Evolutionary conservation across 352 stramenopile genomes (phyloP).

Genomic region (Phytophthora pini): DNA sequence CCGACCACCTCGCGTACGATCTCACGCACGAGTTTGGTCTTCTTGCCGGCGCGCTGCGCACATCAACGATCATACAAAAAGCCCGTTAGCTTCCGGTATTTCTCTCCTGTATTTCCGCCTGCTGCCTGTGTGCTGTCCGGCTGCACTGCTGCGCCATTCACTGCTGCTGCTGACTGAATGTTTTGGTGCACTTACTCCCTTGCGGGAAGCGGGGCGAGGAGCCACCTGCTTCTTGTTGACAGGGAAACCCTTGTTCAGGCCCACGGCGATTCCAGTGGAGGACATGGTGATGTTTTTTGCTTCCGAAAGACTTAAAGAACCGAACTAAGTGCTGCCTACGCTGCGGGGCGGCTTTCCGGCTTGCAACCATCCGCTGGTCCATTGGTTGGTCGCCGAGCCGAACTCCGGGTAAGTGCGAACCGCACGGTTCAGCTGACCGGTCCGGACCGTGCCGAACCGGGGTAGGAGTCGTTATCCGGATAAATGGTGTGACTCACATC

Average conservation of each 20-base stretch:
- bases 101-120: constrained; percentile 4
- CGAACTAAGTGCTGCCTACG: constrained; percentile 55
- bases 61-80: constrained; percentile 19
- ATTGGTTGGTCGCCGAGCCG: constrained; percentile 42
- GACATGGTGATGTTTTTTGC: constrained; percentile 86
- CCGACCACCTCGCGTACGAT: constrained; percentile 98
- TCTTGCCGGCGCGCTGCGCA: constrained; percentile 90
- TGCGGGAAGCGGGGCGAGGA: constrained; percentile 82
- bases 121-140: not conserved
- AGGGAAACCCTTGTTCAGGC: constrained; percentile 93
- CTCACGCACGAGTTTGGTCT: constrained; percentile 94
- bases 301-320: constrained; percentile 91
- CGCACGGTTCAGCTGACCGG: constrained; percentile 32
- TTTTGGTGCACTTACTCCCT: constrained; percentile 84
- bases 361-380: constrained; percentile 23
- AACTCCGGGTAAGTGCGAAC: constrained; percentile 31
- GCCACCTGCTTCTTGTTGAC: constrained; percentile 93
- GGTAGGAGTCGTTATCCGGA: not conserved
- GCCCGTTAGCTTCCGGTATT: constrained; percentile 16
- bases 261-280: constrained; percentile 92
- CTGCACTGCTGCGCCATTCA: not conserved
- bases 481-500: no score
- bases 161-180: constrained; percentile 8
- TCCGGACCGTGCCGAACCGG: constrained; percentile 9
- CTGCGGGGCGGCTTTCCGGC: constrained; percentile 3